Conservation (phyloP, 805 yeast genomes). For the Lachancea meyersii region DNA sequence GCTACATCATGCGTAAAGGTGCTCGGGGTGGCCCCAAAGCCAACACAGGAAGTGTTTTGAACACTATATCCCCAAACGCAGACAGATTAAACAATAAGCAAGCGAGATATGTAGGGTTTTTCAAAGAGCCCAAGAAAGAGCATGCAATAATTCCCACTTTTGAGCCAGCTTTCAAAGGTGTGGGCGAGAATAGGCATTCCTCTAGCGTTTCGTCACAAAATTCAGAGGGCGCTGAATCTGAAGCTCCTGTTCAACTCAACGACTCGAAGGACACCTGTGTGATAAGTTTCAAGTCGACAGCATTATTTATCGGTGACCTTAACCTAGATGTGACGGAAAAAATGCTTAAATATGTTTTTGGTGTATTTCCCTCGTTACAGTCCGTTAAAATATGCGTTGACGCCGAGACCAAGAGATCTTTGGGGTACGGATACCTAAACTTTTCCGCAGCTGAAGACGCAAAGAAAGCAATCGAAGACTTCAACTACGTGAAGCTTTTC, state of each 20-base stretch:
- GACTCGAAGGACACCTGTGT: neutral
- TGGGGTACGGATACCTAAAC: constrained; percentile 72
- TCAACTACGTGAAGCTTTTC: constrained; percentile 43
- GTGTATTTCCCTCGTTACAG: constrained; percentile 39
- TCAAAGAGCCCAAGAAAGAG: neutral
- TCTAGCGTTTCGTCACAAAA: neutral
- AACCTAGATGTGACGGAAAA: constrained; percentile 45
- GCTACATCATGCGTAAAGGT: neutral
- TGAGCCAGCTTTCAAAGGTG: neutral
- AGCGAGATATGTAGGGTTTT: neutral
- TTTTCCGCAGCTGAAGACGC: constrained; percentile 48
- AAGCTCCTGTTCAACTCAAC: neutral
- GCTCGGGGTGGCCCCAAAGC: neutral
- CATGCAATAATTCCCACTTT: neutral
- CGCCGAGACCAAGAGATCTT: constrained; percentile 45
- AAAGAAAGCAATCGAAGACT: constrained; percentile 46
- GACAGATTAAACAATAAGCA: neutral
- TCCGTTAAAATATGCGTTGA: constrained; percentile 59
- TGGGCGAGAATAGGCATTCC: neutral
- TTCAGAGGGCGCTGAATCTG: constrained; percentile 4
- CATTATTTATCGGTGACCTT: constrained; percentile 62
- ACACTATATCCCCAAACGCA: constrained; percentile 5
- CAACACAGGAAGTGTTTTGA: constrained; percentile 1
- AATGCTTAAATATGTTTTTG: constrained; percentile 40
- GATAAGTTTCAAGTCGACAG: constrained; percentile 15